A percentile compares a stretch with the other conserved stretches of the same genome.
phyloP scores from a whole-genome alignment of 805 yeast species.

The Candida corydali region DNA sequence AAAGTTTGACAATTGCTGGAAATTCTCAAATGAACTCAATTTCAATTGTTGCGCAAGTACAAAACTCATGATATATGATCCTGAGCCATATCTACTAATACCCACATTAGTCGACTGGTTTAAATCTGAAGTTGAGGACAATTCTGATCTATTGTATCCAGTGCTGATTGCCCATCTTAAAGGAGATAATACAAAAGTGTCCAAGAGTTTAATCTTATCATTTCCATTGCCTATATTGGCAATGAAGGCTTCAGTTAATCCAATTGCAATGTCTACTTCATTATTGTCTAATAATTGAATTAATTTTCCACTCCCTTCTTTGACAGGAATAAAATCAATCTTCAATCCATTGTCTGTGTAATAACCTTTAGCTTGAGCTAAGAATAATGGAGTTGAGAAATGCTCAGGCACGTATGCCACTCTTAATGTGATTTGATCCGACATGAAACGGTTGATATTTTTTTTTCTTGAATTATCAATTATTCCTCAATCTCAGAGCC shows the following conservation, averaged over 20 bases:
- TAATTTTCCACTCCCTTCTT: constrained; percentile 86
- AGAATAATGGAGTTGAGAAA: constrained; percentile 79
- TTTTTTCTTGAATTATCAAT: too few species aligned
- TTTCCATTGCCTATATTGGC: constrained; percentile 76
- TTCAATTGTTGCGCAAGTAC: constrained; percentile 56
- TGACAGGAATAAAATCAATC: constrained; percentile 63
- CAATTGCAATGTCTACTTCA: constrained; percentile 76
- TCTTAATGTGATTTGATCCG: constrained; percentile 22
- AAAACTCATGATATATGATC: constrained; percentile 87
- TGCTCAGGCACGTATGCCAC: constrained; percentile 92
- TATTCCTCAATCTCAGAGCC: too few species aligned
- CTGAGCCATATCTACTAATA: constrained; percentile 84
- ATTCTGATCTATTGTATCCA: constrained; percentile 56
- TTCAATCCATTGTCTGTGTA: constrained; percentile 47
- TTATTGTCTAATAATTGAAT: constrained; percentile 64
- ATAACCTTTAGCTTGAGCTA: constrained; percentile 60
- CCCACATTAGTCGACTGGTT: constrained; percentile 66
- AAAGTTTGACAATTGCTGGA: constrained; percentile 62
- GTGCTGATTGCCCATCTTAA: constrained; percentile 88
- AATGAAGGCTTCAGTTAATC: constrained; percentile 87
- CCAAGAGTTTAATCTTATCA: constrained; percentile 60
- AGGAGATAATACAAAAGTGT: constrained; percentile 83
- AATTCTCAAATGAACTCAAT: constrained; percentile 44
- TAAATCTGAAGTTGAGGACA: constrained; percentile 43
- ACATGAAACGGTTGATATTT: background rate